Evolutionary conservation across 2,329 filamentous ascomycete genomes (phyloP).

Genomic region (Chaetothyriales sp.): DNA sequence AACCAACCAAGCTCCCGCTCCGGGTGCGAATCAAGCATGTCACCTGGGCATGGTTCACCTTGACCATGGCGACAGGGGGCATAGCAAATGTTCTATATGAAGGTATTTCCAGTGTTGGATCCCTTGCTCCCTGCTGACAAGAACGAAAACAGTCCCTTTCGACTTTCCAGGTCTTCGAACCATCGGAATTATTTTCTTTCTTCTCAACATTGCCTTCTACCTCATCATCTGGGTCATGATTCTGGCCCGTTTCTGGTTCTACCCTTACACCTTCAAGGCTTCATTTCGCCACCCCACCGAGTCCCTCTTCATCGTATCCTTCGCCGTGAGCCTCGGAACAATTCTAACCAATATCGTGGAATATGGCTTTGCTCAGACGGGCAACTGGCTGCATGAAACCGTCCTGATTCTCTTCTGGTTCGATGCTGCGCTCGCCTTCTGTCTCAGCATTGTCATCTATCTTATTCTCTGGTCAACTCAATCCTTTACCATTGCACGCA

Average conservation of each 20-base stretch:
- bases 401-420: conserved; percentile 64
- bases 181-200: conserved; percentile 47
- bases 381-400: conserved; percentile 45
- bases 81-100: conserved; percentile 46
- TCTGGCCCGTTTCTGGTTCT: conserved; percentile 52
- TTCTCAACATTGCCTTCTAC: conserved; percentile 52
- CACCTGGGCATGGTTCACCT: conserved; percentile 69
- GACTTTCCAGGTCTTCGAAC: conserved; percentile 42
- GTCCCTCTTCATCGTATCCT: conserved; percentile 61
- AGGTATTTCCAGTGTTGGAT: conserved; percentile 30
- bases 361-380: conserved; percentile 53
- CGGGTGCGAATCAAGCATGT: conserved; percentile 47
- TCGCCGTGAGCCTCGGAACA: conserved; percentile 55
- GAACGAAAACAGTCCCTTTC: conserved; percentile 33
- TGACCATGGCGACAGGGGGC: conserved; percentile 50
- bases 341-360: conserved; percentile 66
- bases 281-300: conserved; percentile 68
- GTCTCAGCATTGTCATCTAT: conserved; percentile 58
- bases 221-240: conserved; percentile 49
- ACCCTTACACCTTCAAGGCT: conserved; percentile 55
- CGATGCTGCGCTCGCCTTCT: conserved; percentile 53
- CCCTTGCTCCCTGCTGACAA: conserved; percentile 2
- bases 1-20: not conserved
- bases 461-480: conserved; percentile 56
- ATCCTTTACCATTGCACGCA: conserved; percentile 60